phyloP scores from a whole-genome alignment of 1,284 basidiomycete genomes.

The Ganoderma lingzhi region DNA sequence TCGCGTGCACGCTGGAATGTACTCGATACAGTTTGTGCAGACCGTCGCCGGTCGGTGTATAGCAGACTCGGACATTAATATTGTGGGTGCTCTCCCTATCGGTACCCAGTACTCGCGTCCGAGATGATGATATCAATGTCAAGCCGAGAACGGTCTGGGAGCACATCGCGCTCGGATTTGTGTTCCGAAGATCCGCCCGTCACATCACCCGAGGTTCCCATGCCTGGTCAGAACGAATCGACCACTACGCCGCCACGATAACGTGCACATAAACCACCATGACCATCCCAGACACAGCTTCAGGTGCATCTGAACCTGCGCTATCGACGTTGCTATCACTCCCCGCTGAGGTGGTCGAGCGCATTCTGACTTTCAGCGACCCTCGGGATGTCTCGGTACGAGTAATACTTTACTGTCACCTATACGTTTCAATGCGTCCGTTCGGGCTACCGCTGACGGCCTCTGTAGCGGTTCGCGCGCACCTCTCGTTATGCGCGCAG shows the following conservation, averaged over 20 bases:
- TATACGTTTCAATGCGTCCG: background rate
- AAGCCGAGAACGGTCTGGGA: background rate
- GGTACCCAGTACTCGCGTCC: background rate
- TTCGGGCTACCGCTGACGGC: background rate
- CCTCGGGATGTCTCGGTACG: conserved; percentile 58
- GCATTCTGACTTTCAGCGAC: conserved; percentile 59
- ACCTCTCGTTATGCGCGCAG: conserved; percentile 55
- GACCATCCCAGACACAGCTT: background rate
- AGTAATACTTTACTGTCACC: background rate
- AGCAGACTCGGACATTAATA: too few relatives aligned
- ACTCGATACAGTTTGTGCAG: too few relatives aligned
- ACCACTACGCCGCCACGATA: background rate
- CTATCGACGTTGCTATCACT: conserved; percentile 39
- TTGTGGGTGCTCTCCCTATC: too few relatives aligned
- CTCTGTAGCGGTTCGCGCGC: conserved; percentile 52
- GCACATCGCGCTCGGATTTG: background rate
- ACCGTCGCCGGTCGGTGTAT: too few relatives aligned
- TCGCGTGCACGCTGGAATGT: too few relatives aligned
- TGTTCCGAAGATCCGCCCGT: background rate
- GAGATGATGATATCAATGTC: background rate
- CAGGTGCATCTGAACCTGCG: background rate
- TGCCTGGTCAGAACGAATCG: conserved; percentile 2
- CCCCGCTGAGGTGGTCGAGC: conserved; percentile 65
- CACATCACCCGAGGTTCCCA: conserved; percentile 2
- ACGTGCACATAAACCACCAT: conserved; percentile 7